Base-by-base conservation (phyloP, 371 early-diverging fungal genomes). In the Zopfochytrium polystomum region DNA sequence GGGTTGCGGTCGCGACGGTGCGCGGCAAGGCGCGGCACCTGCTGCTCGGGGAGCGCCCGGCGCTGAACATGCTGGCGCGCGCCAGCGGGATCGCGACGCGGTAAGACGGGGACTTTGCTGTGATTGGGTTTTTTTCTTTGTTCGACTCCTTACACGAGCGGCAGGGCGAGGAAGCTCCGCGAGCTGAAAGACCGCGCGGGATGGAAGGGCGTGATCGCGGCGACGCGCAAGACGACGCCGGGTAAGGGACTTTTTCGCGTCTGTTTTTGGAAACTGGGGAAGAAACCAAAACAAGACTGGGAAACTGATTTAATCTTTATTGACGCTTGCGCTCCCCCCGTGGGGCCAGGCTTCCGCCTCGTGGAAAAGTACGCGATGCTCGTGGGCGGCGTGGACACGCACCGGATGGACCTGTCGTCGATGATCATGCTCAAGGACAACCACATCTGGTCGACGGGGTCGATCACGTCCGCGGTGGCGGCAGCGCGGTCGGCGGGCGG, bases 391-490 rank as follows among this genome's bases (percentile, higher is more conserved):
- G 84, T 90, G 45, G 96, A 96, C 73, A 92, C 93, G 0, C 98
- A 98, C 72, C 92, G 98, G 52, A 87, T 91, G 87, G 95, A 96
- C 74, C 82, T 98, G 44, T 93, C 94, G 2, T 85, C 90, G 30
- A 95, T 96, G 95, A 90, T 98, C 57, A 98, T 98, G 98, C 85
- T 98, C 53, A 98, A 98, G 76, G 98, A 98, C 74, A 96, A 98
- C 74, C 98, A 98, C 63, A 88, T 98, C 55, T 95, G 95, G 95
- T 87, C 90, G 51, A 86, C 90, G 48, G 93, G 94, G 0, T 94
- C 94, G 0, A 96, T 98, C 64, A 91, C 93, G 18, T 75, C 80
- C 23, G 95, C 98, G 15, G 91, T 96, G 3, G 55, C 84, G 51
- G 74, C 81, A 46, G 96, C 96, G 0, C 83, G 90, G 35, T 58